Evolutionary conservation across 108 stramenopile species (phyloP), one percentile per base, ranked within the genome.

Genomic region (Cyclotella cryptica): DNA sequence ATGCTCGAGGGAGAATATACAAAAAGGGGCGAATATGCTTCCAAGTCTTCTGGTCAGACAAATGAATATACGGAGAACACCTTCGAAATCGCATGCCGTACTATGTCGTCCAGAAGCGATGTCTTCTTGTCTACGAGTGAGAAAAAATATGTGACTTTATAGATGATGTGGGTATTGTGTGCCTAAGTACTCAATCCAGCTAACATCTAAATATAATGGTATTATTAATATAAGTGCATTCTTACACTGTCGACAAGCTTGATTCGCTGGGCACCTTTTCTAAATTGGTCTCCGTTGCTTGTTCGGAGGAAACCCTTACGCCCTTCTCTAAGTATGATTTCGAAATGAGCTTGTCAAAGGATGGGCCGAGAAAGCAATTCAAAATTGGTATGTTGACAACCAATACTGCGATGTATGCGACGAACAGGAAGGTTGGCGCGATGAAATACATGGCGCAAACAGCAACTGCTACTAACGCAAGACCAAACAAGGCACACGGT

Each of bases 21-120:
- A 11, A 61, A 61, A 13, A 30, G 60, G 35, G 60, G 60, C 15
- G 60, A 61, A 61, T 61, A 39, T 35, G 29, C 60, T 39, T 29
- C 60, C 29, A 14, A 15, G 15, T 29, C 29, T 4, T 61, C 60
- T 3, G 60, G 60, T 12, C 60, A 61, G 19, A 61, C 60, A 30
- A 3, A 39, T 61, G 60, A 61, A 0, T 61, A 15, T 39, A 61
- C 60, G 0, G 35, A 35, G 7, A 35, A 61, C n/a, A 61, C 60
- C n/a, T 6, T 61, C 0, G 60, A 61, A 2, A 61, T 61, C 30
- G 60, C 60, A 39, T 61, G 60, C 14, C 60, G 60, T 13, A 61
- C 60, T 2, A 35, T 61, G 12, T 61, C 60, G 2, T 39, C 60
- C 2, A 61, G 60, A 61, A 39, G 30, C 13, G 60, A 61, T 35